A percentile compares a stretch with the other conserved stretches of the same genome.
phyloP scores from a whole-genome alignment of 2,329 filamentous ascomycete species.

The Thermoascus crustaceus region DNA sequence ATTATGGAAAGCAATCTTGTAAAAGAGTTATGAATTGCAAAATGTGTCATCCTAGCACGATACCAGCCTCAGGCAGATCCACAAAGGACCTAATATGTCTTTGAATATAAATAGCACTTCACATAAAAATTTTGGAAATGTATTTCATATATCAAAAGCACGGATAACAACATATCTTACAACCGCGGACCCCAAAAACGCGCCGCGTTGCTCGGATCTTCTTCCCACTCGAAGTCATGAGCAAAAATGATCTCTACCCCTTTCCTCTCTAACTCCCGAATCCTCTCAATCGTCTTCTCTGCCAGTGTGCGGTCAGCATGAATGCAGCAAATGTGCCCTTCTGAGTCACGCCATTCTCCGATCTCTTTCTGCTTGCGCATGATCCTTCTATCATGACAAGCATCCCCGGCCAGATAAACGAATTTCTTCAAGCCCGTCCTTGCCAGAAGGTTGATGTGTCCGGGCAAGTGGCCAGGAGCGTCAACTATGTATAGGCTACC shows the following conservation, averaged over 20 bases:
- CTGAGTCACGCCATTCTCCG: slow-evolving; percentile 19
- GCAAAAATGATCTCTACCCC: slow-evolving; percentile 24
- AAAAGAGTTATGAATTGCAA: too few species aligned
- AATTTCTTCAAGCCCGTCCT: slow-evolving; percentile 9
- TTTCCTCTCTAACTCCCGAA: slow-evolving; percentile 12
- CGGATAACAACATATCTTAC: too few species aligned
- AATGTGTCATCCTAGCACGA: too few species aligned
- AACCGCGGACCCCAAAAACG: slow-evolving; percentile 4
- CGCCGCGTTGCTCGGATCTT: slow-evolving; percentile 4
- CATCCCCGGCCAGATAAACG: slow-evolving; percentile 24
- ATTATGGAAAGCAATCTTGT: too few species aligned
- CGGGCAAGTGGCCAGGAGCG: slow-evolving; percentile 24
- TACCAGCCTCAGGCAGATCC: too few species aligned
- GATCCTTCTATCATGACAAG: slow-evolving; percentile 24
- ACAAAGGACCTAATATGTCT: too few species aligned
- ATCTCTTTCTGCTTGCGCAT: slow-evolving; percentile 22
- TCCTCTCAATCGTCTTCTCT: slow-evolving; percentile 18
- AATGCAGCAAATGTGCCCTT: slow-evolving; percentile 20
- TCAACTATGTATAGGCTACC: slow-evolving; percentile 21
- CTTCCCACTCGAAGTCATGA: slow-evolving; percentile 25
- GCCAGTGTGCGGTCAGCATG: slow-evolving; percentile 18
- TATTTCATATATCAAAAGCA: too few species aligned
- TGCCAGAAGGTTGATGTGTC: slow-evolving; percentile 25
- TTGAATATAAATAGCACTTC: too few species aligned
- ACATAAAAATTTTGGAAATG: too few species aligned